phyloP scores from a whole-genome alignment of 2,329 filamentous ascomycete species.

The Penicillium sp. region DNA sequence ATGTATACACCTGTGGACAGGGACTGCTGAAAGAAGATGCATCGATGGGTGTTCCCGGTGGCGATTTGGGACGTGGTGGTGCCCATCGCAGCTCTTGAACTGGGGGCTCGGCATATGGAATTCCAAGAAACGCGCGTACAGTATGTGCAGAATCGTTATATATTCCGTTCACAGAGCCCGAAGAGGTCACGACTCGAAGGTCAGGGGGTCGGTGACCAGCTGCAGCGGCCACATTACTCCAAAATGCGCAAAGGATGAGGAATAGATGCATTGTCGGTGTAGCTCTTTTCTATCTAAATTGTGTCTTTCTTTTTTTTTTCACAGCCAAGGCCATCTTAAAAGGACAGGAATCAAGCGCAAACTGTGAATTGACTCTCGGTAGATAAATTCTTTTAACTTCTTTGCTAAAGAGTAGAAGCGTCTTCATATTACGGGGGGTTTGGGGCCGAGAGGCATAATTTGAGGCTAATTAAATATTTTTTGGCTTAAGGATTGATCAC shows the following conservation, averaged over 20 bases:
- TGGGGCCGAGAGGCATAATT: too few species aligned
- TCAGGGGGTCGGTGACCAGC: neutral
- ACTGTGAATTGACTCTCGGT: neutral
- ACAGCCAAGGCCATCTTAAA: neutral
- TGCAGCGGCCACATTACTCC: neutral
- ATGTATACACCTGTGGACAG: slow-evolving; percentile 7
- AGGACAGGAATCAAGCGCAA: neutral
- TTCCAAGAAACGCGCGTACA: slow-evolving; percentile 40
- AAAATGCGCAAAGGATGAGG: neutral
- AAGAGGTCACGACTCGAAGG: slow-evolving; percentile 14
- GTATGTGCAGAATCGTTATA: slow-evolving; percentile 14
- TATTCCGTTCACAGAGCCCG: slow-evolving; percentile 16
- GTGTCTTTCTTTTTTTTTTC: neutral
- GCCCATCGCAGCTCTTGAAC: slow-evolving; percentile 44
- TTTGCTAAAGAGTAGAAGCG: neutral
- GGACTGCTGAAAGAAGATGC: slow-evolving; percentile 23
- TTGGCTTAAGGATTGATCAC: neutral
- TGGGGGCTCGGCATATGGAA: slow-evolving; percentile 49
- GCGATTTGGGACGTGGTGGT: slow-evolving; percentile 24
- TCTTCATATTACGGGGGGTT: neutral
- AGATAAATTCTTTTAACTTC: neutral
- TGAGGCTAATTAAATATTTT: neutral
- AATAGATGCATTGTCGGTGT: neutral
- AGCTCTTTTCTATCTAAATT: neutral
- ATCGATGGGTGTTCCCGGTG: slow-evolving; percentile 26